These are phyloP conservation scores for Tetrapisispora namnaoensis DNA, from an alignment of 805 yeast species.

Conservation along the genomic window DNA sequence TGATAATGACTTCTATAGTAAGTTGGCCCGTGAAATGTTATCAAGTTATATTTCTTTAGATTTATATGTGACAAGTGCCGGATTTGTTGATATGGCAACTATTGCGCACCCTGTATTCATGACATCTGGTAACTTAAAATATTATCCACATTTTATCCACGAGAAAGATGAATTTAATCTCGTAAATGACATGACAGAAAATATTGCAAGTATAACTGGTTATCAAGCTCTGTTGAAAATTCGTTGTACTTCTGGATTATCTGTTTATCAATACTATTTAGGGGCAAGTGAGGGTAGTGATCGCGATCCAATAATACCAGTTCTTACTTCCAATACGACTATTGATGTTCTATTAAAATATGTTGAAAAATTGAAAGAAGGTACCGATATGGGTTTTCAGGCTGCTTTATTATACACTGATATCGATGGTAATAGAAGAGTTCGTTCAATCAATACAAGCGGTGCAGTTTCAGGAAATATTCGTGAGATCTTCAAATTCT, in stretches of 20 bases:
- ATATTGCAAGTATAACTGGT: conserved; percentile 45
- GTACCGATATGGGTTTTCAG: conserved; percentile 80
- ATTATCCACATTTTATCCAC: conserved; percentile 55
- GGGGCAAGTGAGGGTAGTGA: conserved; percentile 34
- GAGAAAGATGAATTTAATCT: conserved; percentile 65
- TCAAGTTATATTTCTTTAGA: conserved; percentile 60
- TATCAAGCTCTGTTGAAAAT: conserved; percentile 73
- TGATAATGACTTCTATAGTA: conserved; percentile 49
- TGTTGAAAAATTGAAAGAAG: conserved; percentile 56
- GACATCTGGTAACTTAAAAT: conserved; percentile 61
- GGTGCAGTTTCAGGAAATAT: conserved; percentile 69
- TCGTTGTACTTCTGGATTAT: conserved; percentile 80
- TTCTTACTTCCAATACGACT: conserved; percentile 49
- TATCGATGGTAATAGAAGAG: conserved; percentile 60
- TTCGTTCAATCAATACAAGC: conserved; percentile 69
- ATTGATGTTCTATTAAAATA: conserved; percentile 61
- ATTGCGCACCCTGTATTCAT: conserved; percentile 48
- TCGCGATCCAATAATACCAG: conserved; percentile 58
- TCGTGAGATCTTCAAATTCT: conserved; percentile 63
- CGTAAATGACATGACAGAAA: conserved; percentile 44
- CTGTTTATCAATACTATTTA: conserved; percentile 70
- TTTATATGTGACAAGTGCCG: conserved; percentile 54
- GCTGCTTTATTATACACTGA: conserved; percentile 80
- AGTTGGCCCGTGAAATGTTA: conserved; percentile 47
- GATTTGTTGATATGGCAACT: conserved; percentile 62